Conservation (phyloP, 2,329 filamentous ascomycete species). For the Alternaria brassicae region DNA sequence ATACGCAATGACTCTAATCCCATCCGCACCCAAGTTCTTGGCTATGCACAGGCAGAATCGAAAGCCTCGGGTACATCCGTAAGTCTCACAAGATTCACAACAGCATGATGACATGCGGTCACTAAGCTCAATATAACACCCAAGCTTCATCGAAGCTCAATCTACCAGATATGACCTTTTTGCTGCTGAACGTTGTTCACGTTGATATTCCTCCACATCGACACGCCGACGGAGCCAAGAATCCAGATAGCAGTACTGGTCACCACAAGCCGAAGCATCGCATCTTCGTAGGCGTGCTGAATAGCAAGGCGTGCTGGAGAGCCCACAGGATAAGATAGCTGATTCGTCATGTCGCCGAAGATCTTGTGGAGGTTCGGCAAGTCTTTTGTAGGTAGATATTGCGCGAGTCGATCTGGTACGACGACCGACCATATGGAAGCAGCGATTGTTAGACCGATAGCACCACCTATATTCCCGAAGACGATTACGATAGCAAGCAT, state of each 20-base stretch:
- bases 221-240: constrained; percentile 14
- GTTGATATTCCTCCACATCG: constrained; percentile 21
- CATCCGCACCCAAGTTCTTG: too few relatives aligned
- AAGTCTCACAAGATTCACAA: too few relatives aligned
- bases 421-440: constrained; percentile 66
- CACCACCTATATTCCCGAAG: constrained; percentile 63
- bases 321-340: constrained; percentile 61
- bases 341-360: constrained; percentile 60
- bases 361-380: constrained; percentile 50
- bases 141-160: too few relatives aligned
- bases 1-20: too few relatives aligned
- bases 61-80: too few relatives aligned
- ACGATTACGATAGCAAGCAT: constrained; percentile 58
- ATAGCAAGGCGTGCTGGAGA: constrained; percentile 54
- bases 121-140: too few relatives aligned
- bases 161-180: constrained; percentile 14
- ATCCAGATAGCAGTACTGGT: constrained; percentile 15
- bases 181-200: constrained; percentile 12
- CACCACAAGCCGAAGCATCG: constrained; percentile 15
- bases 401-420: constrained; percentile 17
- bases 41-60: too few relatives aligned
- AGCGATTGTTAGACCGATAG: constrained; percentile 59
- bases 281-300: constrained; percentile 36
- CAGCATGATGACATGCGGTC: too few relatives aligned
- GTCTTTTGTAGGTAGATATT: constrained; percentile 50